phyloP scores from a whole-genome alignment of 129 eudicot species.

The Chrysanthemum lavandulifolium region DNA sequence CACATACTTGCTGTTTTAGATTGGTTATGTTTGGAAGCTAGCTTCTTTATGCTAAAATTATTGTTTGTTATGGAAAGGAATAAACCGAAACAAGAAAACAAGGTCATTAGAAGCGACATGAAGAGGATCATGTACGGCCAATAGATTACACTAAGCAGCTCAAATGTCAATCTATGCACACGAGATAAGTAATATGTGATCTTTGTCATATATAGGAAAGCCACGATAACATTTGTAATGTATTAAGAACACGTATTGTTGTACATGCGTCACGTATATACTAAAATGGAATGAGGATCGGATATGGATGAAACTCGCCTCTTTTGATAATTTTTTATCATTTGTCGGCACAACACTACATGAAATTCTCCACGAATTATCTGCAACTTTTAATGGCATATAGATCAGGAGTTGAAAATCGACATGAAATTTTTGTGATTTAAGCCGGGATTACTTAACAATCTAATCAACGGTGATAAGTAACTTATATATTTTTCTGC shows the following conservation, averaged over 20 bases:
- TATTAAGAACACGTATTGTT: background rate
- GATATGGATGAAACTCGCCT: background rate
- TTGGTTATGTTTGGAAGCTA: conserved; percentile 30
- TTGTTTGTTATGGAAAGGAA: background rate
- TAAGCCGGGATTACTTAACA: no score
- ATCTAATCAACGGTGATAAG: no score
- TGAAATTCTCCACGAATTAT: background rate
- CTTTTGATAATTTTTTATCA: no score
- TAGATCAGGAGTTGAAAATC: no score
- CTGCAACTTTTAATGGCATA: background rate
- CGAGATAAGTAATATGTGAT: background rate
- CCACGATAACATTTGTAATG: background rate
- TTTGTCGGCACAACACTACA: no score
- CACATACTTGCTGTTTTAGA: conserved; percentile 8
- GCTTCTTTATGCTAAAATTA: conserved; percentile 18
- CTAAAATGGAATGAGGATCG: background rate
- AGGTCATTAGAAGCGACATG: background rate
- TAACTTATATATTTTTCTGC: no score
- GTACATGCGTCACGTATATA: background rate
- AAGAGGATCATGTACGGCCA: background rate
- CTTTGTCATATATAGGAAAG: background rate
- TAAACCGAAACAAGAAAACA: background rate
- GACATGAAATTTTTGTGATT: no score
- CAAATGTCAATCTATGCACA: background rate
- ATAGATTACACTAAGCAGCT: background rate